A percentile compares a stretch with the other conserved stretches of the same genome.
Conservation (phyloP, 2,329 filamentous ascomycete genomes). For the Venturia effusa region DNA sequence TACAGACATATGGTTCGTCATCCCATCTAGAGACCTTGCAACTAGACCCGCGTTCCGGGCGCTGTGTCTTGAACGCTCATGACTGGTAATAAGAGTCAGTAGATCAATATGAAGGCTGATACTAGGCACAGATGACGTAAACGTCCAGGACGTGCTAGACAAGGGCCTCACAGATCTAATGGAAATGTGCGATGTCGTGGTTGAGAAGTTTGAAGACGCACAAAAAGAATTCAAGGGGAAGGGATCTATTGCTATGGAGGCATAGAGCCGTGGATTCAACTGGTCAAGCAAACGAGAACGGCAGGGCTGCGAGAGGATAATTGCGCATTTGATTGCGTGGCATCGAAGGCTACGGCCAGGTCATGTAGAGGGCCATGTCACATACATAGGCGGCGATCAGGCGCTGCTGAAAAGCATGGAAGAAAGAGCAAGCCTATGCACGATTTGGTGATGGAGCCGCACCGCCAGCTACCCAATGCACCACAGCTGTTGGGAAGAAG, state of each 20-base stretch:
- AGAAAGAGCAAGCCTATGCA: background rate
- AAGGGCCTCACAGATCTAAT: slow-evolving; percentile 85
- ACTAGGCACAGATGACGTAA: slow-evolving; percentile 53
- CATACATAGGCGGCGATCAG: background rate
- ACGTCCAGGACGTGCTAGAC: slow-evolving; percentile 73
- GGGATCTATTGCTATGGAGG: background rate
- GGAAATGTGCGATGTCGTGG: slow-evolving; percentile 84
- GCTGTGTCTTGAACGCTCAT: too few species aligned
- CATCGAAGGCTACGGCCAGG: background rate
- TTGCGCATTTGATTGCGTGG: background rate
- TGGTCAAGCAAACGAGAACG: background rate
- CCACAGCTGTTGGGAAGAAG: too few species aligned
- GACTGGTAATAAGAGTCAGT: too few species aligned
- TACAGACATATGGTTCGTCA: slow-evolving; percentile 83
- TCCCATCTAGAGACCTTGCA: background rate
- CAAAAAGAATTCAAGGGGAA: slow-evolving; percentile 4
- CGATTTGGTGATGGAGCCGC: background rate
- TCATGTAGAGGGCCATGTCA: background rate
- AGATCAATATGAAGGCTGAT: slow-evolving; percentile 5
- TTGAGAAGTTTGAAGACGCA: slow-evolving; percentile 72
- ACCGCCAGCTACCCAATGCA: background rate
- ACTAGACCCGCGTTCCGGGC: too few species aligned
- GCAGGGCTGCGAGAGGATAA: background rate
- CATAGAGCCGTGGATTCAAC: background rate
- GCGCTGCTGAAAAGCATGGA: background rate